phyloP scores from a whole-genome alignment of 2,329 filamentous ascomycete genomes.

The Penicillium brevicompactum region DNA sequence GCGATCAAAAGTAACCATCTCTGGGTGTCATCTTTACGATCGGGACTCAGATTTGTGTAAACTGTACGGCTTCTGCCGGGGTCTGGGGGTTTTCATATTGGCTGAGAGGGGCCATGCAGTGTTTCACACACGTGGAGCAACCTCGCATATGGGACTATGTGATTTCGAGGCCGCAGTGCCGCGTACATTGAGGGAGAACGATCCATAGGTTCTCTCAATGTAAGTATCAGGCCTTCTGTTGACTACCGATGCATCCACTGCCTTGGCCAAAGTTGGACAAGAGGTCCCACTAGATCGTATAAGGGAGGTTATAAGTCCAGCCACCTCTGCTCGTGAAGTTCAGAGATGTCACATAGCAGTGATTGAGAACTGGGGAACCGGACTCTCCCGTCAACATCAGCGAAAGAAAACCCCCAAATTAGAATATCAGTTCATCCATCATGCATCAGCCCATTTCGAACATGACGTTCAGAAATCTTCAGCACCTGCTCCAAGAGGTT shows the following conservation, averaged over 20 bases:
- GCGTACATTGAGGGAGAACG: neutral
- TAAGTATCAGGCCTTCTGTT: neutral
- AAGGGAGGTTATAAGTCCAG: neutral
- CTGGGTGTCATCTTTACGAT: neutral
- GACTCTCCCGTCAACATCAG: neutral
- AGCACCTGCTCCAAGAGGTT: constrained; percentile 7
- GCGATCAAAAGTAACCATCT: neutral
- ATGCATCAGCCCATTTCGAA: neutral
- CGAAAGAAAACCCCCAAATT: neutral
- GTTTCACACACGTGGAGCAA: neutral
- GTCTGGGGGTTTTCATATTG: neutral
- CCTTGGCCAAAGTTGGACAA: neutral
- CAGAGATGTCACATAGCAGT: neutral
- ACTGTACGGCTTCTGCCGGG: neutral
- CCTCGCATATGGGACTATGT: neutral
- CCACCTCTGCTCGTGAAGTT: neutral
- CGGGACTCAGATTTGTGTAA: neutral
- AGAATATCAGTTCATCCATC: neutral
- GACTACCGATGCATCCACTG: neutral
- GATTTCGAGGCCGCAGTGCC: neutral
- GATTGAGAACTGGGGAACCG: neutral
- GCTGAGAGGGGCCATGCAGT: neutral
- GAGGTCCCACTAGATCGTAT: neutral
- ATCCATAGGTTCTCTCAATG: neutral
- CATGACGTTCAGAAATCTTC: constrained; percentile 12